Conservation (phyloP, 768 basidiomycete species). For the Tricholoma terreum region DNA sequence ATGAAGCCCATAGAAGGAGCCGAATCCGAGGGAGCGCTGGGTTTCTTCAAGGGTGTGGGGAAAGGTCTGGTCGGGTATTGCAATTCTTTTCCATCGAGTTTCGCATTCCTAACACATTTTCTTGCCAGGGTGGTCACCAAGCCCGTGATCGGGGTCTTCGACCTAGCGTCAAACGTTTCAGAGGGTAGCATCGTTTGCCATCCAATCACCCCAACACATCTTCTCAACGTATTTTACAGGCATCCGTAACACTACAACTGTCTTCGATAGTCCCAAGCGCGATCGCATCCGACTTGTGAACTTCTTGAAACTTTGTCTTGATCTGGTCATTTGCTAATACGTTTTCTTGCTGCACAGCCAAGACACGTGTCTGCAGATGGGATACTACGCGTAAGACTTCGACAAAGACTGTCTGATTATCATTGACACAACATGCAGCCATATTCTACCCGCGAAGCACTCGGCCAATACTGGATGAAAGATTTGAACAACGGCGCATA, state of each 20-base stretch:
- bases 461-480: constrained; percentile 96
- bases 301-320: constrained; percentile 1
- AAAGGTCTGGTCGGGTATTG: constrained; percentile 91
- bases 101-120: not conserved
- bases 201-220: not conserved
- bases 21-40: constrained; percentile 87
- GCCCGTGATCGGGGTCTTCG: constrained; percentile 94
- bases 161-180: constrained; percentile 90
- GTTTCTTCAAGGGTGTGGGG: constrained; percentile 98
- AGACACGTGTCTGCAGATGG: constrained; percentile 85
- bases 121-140: constrained; percentile 80
- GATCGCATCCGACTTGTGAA: constrained; percentile 81
- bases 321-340: not conserved
- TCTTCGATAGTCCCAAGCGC: constrained; percentile 88
- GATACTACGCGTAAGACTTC: constrained; percentile 68
- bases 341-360: constrained; percentile 46
- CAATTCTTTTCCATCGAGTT: not conserved
- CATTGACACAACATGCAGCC: constrained; percentile 46
- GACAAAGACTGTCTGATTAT: not conserved
- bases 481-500: constrained; percentile 89
- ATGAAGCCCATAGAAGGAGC: constrained; percentile 98
- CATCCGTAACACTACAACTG: constrained; percentile 97
- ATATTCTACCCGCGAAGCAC: constrained; percentile 84
- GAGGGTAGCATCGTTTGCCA: constrained; percentile 55
- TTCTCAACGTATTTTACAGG: constrained; percentile 41